Percentiles rank a stretch among this genome's conserved stretches.
Evolutionary conservation across 1,139 yeast genomes (phyloP).

Genomic region (Blastobotrys petasosporus): DNA sequence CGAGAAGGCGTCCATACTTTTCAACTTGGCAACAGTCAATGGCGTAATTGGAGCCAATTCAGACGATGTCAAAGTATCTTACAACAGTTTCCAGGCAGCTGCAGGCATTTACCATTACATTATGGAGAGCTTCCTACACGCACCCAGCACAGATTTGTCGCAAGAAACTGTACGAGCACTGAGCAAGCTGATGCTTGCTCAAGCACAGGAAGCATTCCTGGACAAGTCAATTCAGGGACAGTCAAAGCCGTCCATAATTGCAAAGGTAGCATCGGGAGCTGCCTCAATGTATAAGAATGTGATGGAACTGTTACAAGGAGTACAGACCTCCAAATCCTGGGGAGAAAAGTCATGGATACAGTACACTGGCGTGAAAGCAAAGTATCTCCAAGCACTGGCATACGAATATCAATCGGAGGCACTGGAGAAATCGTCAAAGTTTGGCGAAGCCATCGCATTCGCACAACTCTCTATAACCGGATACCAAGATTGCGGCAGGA

Average conservation of each 20-base stretch:
- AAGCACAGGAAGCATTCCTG: constrained; percentile 80
- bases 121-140: constrained; percentile 78
- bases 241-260: constrained; percentile 51
- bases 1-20: constrained; percentile 81
- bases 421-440: constrained; percentile 46
- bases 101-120: constrained; percentile 73
- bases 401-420: constrained; percentile 50
- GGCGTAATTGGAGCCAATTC: constrained; percentile 45
- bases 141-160: constrained; percentile 75
- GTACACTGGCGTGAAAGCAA: constrained; percentile 40
- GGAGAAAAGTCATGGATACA: constrained; percentile 46
- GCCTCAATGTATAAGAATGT: constrained; percentile 52
- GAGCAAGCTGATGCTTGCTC: constrained; percentile 65
- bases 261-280: constrained; percentile 66
- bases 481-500: constrained; percentile 23
- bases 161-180: constrained; percentile 66
- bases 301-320: constrained; percentile 39
- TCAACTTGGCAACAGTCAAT: constrained; percentile 60
- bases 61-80: constrained; percentile 52
- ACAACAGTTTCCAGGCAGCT: constrained; percentile 63
- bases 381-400: constrained; percentile 44
- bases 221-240: constrained; percentile 49
- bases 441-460: constrained; percentile 75
- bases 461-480: constrained; percentile 43
- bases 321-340: constrained; percentile 47